Evolutionary conservation across 306 rosid genomes (phyloP).

Genomic region (Trifolium dubium): DNA sequence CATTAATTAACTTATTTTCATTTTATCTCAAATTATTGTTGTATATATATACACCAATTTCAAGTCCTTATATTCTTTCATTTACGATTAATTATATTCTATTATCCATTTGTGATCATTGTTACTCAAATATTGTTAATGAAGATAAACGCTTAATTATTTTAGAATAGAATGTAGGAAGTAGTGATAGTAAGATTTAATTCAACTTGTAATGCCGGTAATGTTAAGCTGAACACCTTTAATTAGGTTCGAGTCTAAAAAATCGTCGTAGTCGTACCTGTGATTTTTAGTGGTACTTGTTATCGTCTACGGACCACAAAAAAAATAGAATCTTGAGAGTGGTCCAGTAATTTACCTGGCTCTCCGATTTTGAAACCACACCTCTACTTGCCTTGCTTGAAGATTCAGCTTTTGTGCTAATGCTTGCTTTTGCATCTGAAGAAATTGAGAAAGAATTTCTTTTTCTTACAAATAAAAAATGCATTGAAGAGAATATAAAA

Average conservation of each 20-base stretch:
- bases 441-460: neutral
- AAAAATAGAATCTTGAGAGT: too few relatives aligned
- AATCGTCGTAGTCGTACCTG: too few relatives aligned
- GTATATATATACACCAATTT: neutral
- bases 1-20: neutral
- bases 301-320: too few relatives aligned
- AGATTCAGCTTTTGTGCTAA: constrained; percentile 70
- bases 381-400: constrained; percentile 89
- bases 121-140: neutral
- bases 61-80: neutral
- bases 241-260: too few relatives aligned
- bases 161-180: too few relatives aligned
- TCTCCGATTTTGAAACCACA: constrained; percentile 96
- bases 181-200: too few relatives aligned
- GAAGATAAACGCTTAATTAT: too few relatives aligned
- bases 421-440: constrained; percentile 86
- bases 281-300: too few relatives aligned
- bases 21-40: neutral
- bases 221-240: too few relatives aligned
- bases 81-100: neutral
- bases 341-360: constrained; percentile 61
- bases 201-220: too few relatives aligned
- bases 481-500: neutral
- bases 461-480: neutral
- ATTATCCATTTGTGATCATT: neutral